Evolutionary conservation across 202 grass and related monocot species (phyloP).

Genomic region (Setaria italica): DNA sequence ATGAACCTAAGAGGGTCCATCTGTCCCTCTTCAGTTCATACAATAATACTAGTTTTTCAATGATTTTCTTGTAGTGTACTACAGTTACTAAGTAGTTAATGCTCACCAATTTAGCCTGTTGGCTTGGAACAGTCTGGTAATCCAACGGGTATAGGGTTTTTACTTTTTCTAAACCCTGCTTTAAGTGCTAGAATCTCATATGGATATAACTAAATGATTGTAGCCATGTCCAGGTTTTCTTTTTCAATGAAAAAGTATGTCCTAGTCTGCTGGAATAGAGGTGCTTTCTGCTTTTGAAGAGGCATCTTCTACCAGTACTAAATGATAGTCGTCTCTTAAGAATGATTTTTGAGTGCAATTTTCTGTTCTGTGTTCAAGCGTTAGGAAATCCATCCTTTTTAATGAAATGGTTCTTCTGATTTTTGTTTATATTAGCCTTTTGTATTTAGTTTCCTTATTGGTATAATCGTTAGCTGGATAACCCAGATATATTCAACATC

Average conservation of each 20-base stretch:
- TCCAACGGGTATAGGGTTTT: neutral
- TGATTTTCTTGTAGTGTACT: neutral
- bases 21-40: neutral
- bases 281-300: neutral
- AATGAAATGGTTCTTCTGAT: neutral
- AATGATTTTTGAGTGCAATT: neutral
- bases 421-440: neutral
- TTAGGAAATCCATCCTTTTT: conserved; percentile 7
- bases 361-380: neutral
- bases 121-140: neutral
- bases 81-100: neutral
- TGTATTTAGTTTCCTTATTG: neutral
- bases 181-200: neutral
- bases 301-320: neutral
- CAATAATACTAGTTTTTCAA: neutral
- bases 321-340: neutral
- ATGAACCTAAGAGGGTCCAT: neutral
- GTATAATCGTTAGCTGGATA: neutral
- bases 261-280: neutral
- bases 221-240: neutral
- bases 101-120: neutral
- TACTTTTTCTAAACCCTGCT: conserved; percentile 18
- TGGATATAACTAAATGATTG: neutral
- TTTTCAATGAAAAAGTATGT: neutral
- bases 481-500: neutral